Conservation (phyloP, 306 rosid species). For the Sicyos baderoa region DNA sequence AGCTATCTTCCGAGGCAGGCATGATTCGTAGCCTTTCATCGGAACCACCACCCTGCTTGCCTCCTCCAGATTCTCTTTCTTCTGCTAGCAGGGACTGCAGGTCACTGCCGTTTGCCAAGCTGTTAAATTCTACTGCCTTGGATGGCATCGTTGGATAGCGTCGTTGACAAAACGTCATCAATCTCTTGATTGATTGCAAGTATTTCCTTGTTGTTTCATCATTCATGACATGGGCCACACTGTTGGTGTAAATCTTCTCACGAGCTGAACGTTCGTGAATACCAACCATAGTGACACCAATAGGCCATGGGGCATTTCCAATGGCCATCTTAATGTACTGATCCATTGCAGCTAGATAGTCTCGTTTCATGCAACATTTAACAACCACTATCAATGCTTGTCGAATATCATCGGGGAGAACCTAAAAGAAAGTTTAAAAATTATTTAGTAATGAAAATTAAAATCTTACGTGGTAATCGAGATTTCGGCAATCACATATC, state of each 20-base stretch:
- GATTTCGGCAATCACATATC: neutral
- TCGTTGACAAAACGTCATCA: slow-evolving; percentile 92
- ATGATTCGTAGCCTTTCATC: slow-evolving; percentile 67
- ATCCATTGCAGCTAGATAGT: slow-evolving; percentile 97
- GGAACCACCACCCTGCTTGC: slow-evolving; percentile 29
- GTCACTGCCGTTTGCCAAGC: slow-evolving; percentile 99
- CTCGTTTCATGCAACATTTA: slow-evolving; percentile 86
- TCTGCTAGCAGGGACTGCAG: slow-evolving; percentile 82
- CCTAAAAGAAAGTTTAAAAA: slow-evolving; percentile 31
- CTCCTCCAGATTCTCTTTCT: slow-evolving; percentile 50
- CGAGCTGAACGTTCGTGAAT: slow-evolving; percentile 95
- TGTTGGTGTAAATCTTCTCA: slow-evolving; percentile 89
- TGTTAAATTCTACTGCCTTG: slow-evolving; percentile 97
- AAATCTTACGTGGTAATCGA: neutral
- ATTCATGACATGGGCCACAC: slow-evolving; percentile 93
- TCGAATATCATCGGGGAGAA: slow-evolving; percentile 86
- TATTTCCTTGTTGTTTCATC: slow-evolving; percentile 95
- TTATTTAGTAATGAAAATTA: slow-evolving; percentile 1
- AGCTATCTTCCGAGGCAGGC: slow-evolving; percentile 62
- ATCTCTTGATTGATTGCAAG: slow-evolving; percentile 80
- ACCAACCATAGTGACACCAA: slow-evolving; percentile 99
- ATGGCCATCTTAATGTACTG: slow-evolving; percentile 90
- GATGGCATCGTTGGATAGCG: slow-evolving; percentile 94
- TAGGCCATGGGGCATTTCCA: slow-evolving; percentile 97
- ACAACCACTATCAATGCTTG: slow-evolving; percentile 74